Evolutionary conservation across 768 basidiomycete species (phyloP).

Genomic region (Saitozyma podzolica): DNA sequence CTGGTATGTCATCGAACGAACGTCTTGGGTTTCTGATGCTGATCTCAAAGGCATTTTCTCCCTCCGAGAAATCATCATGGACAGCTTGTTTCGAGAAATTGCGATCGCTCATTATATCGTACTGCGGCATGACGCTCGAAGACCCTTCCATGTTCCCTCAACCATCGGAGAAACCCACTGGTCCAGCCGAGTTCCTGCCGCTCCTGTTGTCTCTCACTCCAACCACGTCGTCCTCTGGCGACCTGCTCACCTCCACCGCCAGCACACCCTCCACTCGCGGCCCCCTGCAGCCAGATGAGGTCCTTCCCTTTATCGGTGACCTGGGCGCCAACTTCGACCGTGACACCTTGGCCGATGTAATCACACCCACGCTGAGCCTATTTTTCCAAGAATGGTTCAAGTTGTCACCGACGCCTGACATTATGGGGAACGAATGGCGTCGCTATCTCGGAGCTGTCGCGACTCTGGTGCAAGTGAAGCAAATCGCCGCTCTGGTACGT

Average conservation of each 20-base stretch:
- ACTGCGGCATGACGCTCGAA: slow-evolving; percentile 82
- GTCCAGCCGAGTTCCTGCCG: slow-evolving; percentile 75
- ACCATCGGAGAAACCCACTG: slow-evolving; percentile 70
- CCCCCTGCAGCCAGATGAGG: slow-evolving; percentile 65
- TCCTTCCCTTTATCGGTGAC: slow-evolving; percentile 80
- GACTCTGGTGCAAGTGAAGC: slow-evolving; percentile 75
- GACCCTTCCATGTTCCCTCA: slow-evolving; percentile 95
- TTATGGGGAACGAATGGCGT: slow-evolving; percentile 65
- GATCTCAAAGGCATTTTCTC: slow-evolving; percentile 60
- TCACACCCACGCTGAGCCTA: slow-evolving; percentile 60
- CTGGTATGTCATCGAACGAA: slow-evolving; percentile 16
- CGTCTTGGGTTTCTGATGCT: not conserved
- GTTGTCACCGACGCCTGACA: slow-evolving; percentile 42
- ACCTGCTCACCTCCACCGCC: slow-evolving; percentile 61
- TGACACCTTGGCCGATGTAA: slow-evolving; percentile 71
- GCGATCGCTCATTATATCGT: slow-evolving; percentile 80
- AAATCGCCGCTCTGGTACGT: slow-evolving; percentile 69
- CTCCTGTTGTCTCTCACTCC: slow-evolving; percentile 72
- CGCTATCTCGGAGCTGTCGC: slow-evolving; percentile 77
- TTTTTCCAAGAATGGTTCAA: slow-evolving; percentile 52
- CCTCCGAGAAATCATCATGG: slow-evolving; percentile 60
- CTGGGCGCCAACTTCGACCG: slow-evolving; percentile 68
- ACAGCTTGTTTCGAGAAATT: slow-evolving; percentile 68
- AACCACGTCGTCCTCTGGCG: slow-evolving; percentile 55
- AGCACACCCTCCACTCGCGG: slow-evolving; percentile 54